These are phyloP conservation scores for Cyclanthera cordifolia DNA, from an alignment of 306 rosid species.

Conservation along the genomic window DNA sequence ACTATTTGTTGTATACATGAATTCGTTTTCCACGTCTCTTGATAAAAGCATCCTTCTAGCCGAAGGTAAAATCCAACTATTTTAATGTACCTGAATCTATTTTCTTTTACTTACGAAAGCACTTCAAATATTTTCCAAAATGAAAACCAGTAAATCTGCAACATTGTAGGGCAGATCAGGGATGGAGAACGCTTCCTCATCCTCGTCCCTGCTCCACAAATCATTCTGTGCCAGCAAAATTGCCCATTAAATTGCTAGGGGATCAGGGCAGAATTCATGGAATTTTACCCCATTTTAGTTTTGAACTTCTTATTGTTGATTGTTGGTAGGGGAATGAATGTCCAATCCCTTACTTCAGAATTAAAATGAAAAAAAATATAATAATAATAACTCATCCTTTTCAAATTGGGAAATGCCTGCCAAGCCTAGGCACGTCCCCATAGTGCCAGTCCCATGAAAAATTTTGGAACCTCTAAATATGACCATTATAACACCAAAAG, in stretches of 20 bases:
- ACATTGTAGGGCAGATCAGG: neutral
- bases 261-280: neutral
- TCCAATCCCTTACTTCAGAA: neutral
- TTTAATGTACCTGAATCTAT: neutral
- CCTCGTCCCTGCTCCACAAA: neutral
- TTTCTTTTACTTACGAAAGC: neutral
- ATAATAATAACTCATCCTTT: neutral
- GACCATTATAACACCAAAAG: neutral
- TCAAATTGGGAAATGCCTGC: neutral
- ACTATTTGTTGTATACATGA: no score
- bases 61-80: neutral
- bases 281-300: neutral
- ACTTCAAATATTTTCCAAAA: neutral
- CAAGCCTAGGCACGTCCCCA: neutral
- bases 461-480: neutral
- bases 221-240: neutral
- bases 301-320: neutral
- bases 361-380: neutral
- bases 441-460: neutral
- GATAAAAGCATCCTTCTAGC: constrained; percentile 1
- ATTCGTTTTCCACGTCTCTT: neutral
- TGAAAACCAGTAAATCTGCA: neutral
- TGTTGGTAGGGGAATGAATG: neutral
- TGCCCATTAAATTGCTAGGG: neutral
- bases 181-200: neutral